A percentile compares a stretch with the other conserved stretches of the same genome.
phyloP scores from a whole-genome alignment of 306 rosid species.

The Quercus suber region DNA sequence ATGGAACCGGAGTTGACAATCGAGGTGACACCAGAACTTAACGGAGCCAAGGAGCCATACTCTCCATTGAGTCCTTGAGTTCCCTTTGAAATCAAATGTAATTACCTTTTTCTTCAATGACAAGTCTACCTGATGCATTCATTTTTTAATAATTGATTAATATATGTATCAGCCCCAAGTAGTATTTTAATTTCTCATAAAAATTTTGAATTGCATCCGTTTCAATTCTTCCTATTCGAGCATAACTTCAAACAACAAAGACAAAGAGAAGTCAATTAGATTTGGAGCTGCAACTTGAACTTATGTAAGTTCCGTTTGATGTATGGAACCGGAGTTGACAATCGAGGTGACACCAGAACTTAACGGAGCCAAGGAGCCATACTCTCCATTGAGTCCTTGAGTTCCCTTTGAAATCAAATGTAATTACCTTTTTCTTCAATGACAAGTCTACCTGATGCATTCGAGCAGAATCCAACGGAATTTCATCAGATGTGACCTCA shows the following conservation, averaged over 20 bases:
- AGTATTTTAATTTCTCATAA: too few species aligned
- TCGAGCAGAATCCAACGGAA: conserved; percentile 50
- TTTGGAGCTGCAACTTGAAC: conserved; percentile 52
- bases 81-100: conserved; percentile 52
- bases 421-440: conserved; percentile 40
- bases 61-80: conserved; percentile 54
- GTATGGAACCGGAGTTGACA: conserved; percentile 65
- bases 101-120: conserved; percentile 46
- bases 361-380: conserved; percentile 60
- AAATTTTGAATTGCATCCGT: too few species aligned
- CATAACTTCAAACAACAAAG: neutral
- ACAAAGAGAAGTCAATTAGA: conserved; percentile 33
- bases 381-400: conserved; percentile 60
- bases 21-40: conserved; percentile 47
- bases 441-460: conserved; percentile 43
- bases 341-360: conserved; percentile 47
- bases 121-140: conserved; percentile 39
- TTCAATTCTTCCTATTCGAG: too few species aligned
- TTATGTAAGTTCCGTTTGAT: conserved; percentile 50
- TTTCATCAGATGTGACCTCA: conserved; percentile 38
- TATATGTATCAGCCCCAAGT: too few species aligned
- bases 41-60: conserved; percentile 62
- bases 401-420: conserved; percentile 52
- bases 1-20: conserved; percentile 63
- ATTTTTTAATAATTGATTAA: too few species aligned